phyloP scores from a whole-genome alignment of 73 alveolate genomes.

The Tetrahymena malaccensis region DNA sequence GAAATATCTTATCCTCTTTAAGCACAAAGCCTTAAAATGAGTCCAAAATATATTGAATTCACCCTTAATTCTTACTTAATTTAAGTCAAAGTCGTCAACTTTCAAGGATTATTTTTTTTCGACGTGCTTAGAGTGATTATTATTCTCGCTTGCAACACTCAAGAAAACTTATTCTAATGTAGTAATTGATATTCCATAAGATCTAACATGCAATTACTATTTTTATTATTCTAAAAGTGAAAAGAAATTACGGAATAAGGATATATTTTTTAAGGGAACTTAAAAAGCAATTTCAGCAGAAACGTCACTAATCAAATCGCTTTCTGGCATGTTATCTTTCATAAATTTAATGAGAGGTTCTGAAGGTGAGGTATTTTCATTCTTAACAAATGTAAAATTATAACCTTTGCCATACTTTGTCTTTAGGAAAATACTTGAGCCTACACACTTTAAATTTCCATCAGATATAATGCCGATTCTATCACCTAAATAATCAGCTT shows the following conservation, averaged over 20 bases:
- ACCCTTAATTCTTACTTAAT: constrained; percentile 27
- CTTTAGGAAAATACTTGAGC: constrained; percentile 51
- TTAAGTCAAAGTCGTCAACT: constrained; percentile 36
- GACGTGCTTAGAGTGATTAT: constrained; percentile 29
- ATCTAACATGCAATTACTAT: constrained; percentile 8
- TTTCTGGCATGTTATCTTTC: constrained; percentile 3
- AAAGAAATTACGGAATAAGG: constrained; percentile 41
- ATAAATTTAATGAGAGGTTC: constrained; percentile 6
- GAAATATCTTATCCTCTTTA: constrained; percentile 58
- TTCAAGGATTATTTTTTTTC: background rate
- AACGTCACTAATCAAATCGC: constrained; percentile 43
- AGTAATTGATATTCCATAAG: constrained; percentile 72
- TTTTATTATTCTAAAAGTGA: constrained; percentile 32
- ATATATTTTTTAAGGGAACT: constrained; percentile 23
- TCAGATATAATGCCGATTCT: constrained; percentile 68
- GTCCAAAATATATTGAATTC: constrained; percentile 33
- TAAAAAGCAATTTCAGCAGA: constrained; percentile 59
- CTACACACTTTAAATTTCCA: constrained; percentile 55
- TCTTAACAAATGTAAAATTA: constrained; percentile 69
- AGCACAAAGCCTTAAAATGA: constrained; percentile 65
- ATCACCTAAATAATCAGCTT: constrained; percentile 79
- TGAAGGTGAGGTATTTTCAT: background rate
- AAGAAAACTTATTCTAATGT: constrained; percentile 92
- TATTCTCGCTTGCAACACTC: constrained; percentile 51
- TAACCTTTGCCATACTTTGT: constrained; percentile 63